Conservation (phyloP, 2,329 filamentous ascomycete genomes). For the Periglandula ipomoeae region DNA sequence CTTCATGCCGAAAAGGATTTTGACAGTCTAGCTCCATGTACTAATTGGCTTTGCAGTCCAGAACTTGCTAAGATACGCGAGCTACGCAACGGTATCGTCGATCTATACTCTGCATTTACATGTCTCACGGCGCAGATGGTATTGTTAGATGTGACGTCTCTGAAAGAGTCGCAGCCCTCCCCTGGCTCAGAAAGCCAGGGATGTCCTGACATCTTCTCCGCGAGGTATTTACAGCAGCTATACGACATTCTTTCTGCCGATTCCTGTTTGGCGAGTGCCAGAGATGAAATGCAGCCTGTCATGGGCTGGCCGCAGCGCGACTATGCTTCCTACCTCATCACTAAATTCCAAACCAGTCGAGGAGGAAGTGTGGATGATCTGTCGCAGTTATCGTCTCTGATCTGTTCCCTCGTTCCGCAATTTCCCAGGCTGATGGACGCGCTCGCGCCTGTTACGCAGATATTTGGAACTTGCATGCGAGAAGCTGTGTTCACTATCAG, state of each 20-base stretch:
- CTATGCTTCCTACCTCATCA: constrained; percentile 27
- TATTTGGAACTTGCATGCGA: constrained; percentile 23
- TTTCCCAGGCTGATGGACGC: constrained; percentile 39
- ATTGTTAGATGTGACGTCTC: constrained; percentile 31
- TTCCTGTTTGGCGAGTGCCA: constrained; percentile 9
- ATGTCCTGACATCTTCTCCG: constrained; percentile 18
- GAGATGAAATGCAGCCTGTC: constrained; percentile 9
- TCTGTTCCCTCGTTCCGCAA: constrained; percentile 32
- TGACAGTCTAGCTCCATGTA: background rate
- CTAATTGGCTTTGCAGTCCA: constrained; percentile 3
- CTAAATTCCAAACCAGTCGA: constrained; percentile 31
- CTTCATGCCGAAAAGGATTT: too few relatives aligned
- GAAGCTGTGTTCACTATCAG: constrained; percentile 18
- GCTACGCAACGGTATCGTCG: constrained; percentile 21
- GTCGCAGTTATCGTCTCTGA: constrained; percentile 30
- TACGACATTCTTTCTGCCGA: constrained; percentile 16
- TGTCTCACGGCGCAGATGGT: constrained; percentile 43
- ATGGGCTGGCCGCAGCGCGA: constrained; percentile 11
- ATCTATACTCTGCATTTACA: constrained; percentile 34
- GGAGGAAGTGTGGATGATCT: constrained; percentile 35
- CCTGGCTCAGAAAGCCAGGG: constrained; percentile 7
- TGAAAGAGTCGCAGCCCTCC: constrained; percentile 12
- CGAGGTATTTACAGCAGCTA: constrained; percentile 36
- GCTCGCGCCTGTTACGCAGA: constrained; percentile 28
- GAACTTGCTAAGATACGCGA: constrained; percentile 13